These are phyloP conservation scores for Backusella tuberculispora DNA, from an alignment of 192 early-diverging fungal species.

Conservation along the genomic window DNA sequence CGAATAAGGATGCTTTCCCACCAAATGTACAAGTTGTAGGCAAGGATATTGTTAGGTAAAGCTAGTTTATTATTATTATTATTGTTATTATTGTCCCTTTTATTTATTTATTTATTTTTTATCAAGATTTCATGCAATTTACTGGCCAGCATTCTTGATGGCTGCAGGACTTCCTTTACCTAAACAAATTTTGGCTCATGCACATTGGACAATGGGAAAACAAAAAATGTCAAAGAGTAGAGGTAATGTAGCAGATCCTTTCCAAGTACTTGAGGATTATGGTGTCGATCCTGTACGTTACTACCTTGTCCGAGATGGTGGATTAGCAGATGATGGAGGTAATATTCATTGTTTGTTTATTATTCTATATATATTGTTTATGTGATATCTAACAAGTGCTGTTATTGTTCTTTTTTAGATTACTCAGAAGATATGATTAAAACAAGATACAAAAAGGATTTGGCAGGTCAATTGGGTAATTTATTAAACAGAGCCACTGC, in stretches of 20 bases:
- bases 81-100: neutral
- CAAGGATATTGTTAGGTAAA: constrained; percentile 89
- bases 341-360: constrained; percentile 1
- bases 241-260: constrained; percentile 92
- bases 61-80: neutral
- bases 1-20: constrained; percentile 54
- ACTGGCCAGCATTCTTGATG: constrained; percentile 96
- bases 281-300: constrained; percentile 90
- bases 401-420: constrained; percentile 43
- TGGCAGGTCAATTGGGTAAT: constrained; percentile 86
- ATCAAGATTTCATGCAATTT: constrained; percentile 89
- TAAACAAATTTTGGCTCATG: constrained; percentile 83
- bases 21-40: constrained; percentile 88
- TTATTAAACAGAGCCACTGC: constrained; percentile 72
- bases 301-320: constrained; percentile 91
- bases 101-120: neutral
- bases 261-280: constrained; percentile 65
- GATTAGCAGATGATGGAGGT: constrained; percentile 83
- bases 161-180: constrained; percentile 83
- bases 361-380: neutral
- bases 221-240: constrained; percentile 96
- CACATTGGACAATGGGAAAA: constrained; percentile 90
- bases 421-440: constrained; percentile 71
- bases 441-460: constrained; percentile 74
- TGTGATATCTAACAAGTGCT: neutral